A percentile compares a stretch with the other conserved stretches of the same genome.
Conservation (phyloP, 2,329 filamentous ascomycete species). For the Thermomyces lanuginosus region DNA sequence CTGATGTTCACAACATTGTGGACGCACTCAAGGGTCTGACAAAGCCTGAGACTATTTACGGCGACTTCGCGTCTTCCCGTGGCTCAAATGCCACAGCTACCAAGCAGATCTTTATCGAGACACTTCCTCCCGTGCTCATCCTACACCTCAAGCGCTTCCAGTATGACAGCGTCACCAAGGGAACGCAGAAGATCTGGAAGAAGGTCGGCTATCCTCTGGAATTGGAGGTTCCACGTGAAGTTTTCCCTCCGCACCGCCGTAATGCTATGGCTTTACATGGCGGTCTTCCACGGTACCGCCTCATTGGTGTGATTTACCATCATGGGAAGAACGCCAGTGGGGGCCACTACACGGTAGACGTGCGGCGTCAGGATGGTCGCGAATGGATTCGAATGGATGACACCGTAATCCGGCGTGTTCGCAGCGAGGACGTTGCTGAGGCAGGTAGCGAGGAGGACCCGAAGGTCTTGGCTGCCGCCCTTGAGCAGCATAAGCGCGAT, state of each 20-base stretch:
- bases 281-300: slow-evolving; percentile 62
- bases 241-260: slow-evolving; percentile 61
- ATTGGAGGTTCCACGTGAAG: slow-evolving; percentile 80
- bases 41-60: slow-evolving; percentile 66
- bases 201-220: slow-evolving; percentile 91
- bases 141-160: slow-evolving; percentile 95
- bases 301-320: slow-evolving; percentile 88
- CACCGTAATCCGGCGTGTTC: slow-evolving; percentile 70
- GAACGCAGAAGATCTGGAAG: slow-evolving; percentile 97
- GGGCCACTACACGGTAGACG: slow-evolving; percentile 96
- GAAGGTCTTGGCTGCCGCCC: slow-evolving; percentile 46
- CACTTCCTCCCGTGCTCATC: slow-evolving; percentile 76
- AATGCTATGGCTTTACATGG: slow-evolving; percentile 49
- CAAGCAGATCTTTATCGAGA: slow-evolving; percentile 91
- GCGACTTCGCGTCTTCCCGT: slow-evolving; percentile 64
- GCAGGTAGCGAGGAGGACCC: slow-evolving; percentile 66
- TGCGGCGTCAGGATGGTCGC: slow-evolving; percentile 78
- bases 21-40: slow-evolving; percentile 80
- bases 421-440: slow-evolving; percentile 76
- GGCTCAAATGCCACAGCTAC: slow-evolving; percentile 64
- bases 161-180: slow-evolving; percentile 65
- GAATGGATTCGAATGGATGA: slow-evolving; percentile 97
- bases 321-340: slow-evolving; percentile 93
- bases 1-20: slow-evolving; percentile 74
- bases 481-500: slow-evolving; percentile 49